Evolutionary conservation across 148 eudicot genomes (phyloP).

Genomic region (Rhododendron henanense): DNA sequence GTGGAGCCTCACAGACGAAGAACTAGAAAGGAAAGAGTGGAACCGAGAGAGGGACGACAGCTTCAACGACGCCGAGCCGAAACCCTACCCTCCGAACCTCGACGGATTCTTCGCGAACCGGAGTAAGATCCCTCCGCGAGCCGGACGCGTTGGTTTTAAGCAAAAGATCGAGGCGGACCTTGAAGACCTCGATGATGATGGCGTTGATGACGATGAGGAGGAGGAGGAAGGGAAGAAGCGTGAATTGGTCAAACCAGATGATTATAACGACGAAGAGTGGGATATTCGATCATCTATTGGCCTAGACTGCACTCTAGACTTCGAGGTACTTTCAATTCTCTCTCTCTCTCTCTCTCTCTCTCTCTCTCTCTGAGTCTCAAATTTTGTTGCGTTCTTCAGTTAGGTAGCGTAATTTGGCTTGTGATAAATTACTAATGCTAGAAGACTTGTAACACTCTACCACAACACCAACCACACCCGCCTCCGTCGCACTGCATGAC

Average conservation of each 20-base stretch:
- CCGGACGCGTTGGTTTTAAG: background rate
- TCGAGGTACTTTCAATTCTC: constrained; percentile 37
- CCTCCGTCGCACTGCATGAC: background rate
- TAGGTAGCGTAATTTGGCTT: background rate
- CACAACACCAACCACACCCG: background rate
- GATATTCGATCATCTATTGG: constrained; percentile 55
- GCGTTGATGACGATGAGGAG: constrained; percentile 16
- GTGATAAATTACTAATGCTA: too few relatives aligned
- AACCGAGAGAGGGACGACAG: constrained; percentile 30
- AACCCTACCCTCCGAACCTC: constrained; percentile 26
- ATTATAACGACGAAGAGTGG: constrained; percentile 29
- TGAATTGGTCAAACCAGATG: constrained; percentile 12
- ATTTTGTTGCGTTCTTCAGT: background rate
- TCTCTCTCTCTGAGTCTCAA: too few relatives aligned
- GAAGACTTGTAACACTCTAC: too few relatives aligned
- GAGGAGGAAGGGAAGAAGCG: constrained; percentile 8
- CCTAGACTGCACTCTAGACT: constrained; percentile 62
- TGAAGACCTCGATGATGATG: constrained; percentile 22
- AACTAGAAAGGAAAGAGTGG: constrained; percentile 51
- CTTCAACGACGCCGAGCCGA: constrained; percentile 17
- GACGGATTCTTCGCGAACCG: constrained; percentile 22
- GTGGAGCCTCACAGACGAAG: constrained; percentile 74
- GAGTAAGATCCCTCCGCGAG: background rate
- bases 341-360: background rate
- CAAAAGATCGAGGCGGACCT: constrained; percentile 29